These are phyloP conservation scores for Tetragonia tetragonoides DNA, from an alignment of 148 eudicot species.

Conservation along the genomic window DNA sequence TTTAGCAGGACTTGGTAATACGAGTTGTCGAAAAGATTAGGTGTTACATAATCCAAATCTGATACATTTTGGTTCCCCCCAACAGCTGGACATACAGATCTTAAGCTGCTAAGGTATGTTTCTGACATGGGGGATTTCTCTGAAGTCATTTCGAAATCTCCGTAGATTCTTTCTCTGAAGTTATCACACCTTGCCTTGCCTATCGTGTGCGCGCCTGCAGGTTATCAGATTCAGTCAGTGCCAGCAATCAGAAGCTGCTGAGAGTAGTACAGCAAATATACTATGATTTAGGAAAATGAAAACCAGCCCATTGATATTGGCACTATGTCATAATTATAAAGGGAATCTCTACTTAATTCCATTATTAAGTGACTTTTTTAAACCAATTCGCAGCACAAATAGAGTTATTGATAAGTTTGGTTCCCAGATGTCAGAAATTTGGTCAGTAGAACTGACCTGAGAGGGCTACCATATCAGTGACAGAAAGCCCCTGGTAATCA, in stretches of 20 bases:
- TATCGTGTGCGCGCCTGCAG: slow-evolving; percentile 86
- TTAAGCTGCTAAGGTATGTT: slow-evolving; percentile 45
- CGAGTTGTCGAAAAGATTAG: slow-evolving; percentile 76
- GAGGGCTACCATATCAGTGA: slow-evolving; percentile 93
- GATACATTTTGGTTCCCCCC: slow-evolving; percentile 66
- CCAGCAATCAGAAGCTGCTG: neutral
- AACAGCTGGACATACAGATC: slow-evolving; percentile 54
- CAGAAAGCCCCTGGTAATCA: slow-evolving; percentile 66
- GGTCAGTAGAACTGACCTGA: slow-evolving; percentile 48
- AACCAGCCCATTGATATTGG: too few relatives aligned
- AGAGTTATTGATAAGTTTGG: too few relatives aligned
- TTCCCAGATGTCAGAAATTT: neutral
- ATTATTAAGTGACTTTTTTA: too few relatives aligned
- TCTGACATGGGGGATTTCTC: slow-evolving; percentile 45
- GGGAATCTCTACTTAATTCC: too few relatives aligned
- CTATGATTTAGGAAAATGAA: too few relatives aligned
- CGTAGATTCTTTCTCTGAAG: slow-evolving; percentile 77
- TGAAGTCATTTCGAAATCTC: slow-evolving; percentile 64
- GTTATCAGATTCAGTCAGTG: neutral
- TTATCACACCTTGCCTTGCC: slow-evolving; percentile 86
- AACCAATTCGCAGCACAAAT: too few relatives aligned
- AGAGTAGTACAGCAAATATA: too few relatives aligned
- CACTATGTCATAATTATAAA: too few relatives aligned
- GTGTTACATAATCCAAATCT: slow-evolving; percentile 67
- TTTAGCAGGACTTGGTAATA: slow-evolving; percentile 61